Conservation (phyloP, 2,329 filamentous ascomycete species). For the Ceratocystis albifundus region DNA sequence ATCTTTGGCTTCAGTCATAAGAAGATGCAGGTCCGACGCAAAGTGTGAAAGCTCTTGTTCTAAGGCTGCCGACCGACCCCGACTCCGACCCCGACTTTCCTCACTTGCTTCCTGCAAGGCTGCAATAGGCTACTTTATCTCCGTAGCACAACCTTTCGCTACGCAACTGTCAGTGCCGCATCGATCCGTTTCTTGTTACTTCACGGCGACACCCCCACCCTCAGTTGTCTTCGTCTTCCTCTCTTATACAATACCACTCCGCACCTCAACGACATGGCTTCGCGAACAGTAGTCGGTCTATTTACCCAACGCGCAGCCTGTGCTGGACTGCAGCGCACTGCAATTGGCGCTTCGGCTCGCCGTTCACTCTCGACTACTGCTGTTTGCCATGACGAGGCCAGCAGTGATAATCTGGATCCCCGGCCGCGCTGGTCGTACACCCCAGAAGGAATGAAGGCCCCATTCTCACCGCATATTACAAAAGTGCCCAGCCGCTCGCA, state of each 20-base stretch:
- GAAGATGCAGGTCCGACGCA: not conserved
- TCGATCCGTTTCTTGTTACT: too few relatives aligned
- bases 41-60: not conserved
- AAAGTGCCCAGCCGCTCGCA: conserved; percentile 41
- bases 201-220: conserved; percentile 11
- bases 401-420: conserved; percentile 31
- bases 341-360: not conserved
- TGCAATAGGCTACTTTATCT: not conserved
- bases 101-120: not conserved
- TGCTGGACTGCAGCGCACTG: conserved; percentile 5
- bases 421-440: conserved; percentile 63
- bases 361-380: conserved; percentile 16
- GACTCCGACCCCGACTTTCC: not conserved
- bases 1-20: not conserved
- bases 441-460: conserved; percentile 56
- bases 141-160: not conserved
- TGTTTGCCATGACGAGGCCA: not conserved
- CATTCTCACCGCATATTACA: conserved; percentile 50
- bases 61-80: not conserved
- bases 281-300: not conserved
- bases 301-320: not conserved
- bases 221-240: not conserved
- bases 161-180: not conserved
- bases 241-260: not conserved
- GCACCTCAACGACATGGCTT: conserved; percentile 1